phyloP scores from a whole-genome alignment of 192 early-diverging fungal genomes.

The Rhizoclosmatium sp. region DNA sequence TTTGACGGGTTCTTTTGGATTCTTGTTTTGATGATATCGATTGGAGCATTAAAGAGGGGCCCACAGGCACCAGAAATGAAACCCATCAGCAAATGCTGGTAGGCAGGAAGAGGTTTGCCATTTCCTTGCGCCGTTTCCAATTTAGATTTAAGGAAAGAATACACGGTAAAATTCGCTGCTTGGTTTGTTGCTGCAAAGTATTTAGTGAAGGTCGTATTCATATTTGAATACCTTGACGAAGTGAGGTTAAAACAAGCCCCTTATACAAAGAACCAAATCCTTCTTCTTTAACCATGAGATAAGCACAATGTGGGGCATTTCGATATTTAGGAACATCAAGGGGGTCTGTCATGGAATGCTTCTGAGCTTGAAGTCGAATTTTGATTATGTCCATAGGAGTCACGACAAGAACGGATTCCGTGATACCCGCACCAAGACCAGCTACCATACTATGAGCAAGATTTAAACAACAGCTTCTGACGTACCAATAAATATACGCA shows the following conservation, averaged over 20 bases:
- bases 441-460: slow-evolving; percentile 64
- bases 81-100: slow-evolving; percentile 89
- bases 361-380: slow-evolving; percentile 96
- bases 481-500: slow-evolving; percentile 77
- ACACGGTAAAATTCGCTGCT: slow-evolving; percentile 98
- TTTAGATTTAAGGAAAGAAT: slow-evolving; percentile 88
- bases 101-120: slow-evolving; percentile 76
- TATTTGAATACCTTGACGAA: slow-evolving; percentile 89
- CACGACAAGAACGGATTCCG: slow-evolving; percentile 93
- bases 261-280: slow-evolving; percentile 89
- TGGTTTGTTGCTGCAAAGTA: slow-evolving; percentile 84
- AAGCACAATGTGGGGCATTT: slow-evolving; percentile 90
- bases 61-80: slow-evolving; percentile 82
- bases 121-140: slow-evolving; percentile 73
- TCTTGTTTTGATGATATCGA: slow-evolving; percentile 98
- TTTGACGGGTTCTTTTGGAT: slow-evolving; percentile 84
- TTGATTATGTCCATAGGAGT: slow-evolving; percentile 99
- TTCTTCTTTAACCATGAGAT: slow-evolving; percentile 91
- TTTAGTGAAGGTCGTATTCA: neutral
- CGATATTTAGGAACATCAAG: slow-evolving; percentile 96
- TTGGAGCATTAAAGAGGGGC: slow-evolving; percentile 94
- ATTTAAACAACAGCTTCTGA: neutral
- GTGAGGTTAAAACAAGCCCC: slow-evolving; percentile 90
- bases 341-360: slow-evolving; percentile 95
- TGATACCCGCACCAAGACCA: slow-evolving; percentile 90